Conservation (phyloP, 257 asterid genomes). For the Capsicum baccatum region DNA sequence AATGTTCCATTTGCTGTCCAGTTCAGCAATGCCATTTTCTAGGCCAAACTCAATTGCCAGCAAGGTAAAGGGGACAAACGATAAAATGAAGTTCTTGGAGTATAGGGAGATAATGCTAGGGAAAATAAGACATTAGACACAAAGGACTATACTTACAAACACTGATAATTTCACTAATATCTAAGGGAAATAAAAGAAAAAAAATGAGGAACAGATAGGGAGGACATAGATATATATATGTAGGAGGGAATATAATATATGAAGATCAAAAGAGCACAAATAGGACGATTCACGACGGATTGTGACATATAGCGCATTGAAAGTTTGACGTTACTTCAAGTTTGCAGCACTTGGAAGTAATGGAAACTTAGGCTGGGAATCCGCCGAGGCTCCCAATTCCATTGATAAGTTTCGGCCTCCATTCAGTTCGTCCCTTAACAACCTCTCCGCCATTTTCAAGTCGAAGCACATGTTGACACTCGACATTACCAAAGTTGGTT, state of each 20-base stretch:
- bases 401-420: constrained; percentile 78
- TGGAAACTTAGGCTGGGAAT: constrained; percentile 43
- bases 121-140: constrained; percentile 3
- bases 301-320: constrained; percentile 34
- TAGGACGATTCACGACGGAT: constrained; percentile 32
- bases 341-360: constrained; percentile 27
- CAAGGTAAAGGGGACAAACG: constrained; percentile 10
- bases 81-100: not conserved
- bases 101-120: constrained; percentile 4
- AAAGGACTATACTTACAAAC: constrained; percentile 27
- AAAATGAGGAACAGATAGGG: not conserved
- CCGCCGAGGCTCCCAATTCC: constrained; percentile 47
- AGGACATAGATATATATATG: not conserved
- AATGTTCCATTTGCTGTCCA: constrained; percentile 36
- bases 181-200: not conserved
- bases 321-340: constrained; percentile 31
- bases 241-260: constrained; percentile 17
- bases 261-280: constrained; percentile 32
- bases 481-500: constrained; percentile 51
- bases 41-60: constrained; percentile 23
- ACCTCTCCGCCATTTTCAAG: constrained; percentile 85
- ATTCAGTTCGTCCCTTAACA: constrained; percentile 81
- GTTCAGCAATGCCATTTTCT: constrained; percentile 26
- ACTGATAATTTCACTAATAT: constrained; percentile 16
- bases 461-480: constrained; percentile 94